Base-by-base conservation (phyloP, 108 stramenopile species). In the Nitzschia putrida region DNA sequence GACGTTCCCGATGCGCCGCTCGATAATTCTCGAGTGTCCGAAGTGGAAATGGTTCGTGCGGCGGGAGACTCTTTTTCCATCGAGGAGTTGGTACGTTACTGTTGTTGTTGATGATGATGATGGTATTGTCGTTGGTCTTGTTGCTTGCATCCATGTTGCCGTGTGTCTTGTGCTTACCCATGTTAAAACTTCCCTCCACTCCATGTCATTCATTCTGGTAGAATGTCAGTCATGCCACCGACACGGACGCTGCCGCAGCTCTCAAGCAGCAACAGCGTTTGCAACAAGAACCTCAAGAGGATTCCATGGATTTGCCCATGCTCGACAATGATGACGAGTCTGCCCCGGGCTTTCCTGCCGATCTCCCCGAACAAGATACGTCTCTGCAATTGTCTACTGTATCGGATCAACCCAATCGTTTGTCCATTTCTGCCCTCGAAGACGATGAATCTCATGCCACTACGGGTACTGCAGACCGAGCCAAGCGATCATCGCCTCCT, bases 21-120 rank as follows among this genome's bases (percentile, higher is more conserved):
- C 4, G 57, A 69, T 55, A 7, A 12, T 14, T 42, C 49, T 21
- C 66, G 26, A 13, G 77, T 83, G 18, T 88, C 86, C 13, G 85
- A 92, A 51, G 82, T 91, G 42, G 94, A 95, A 76, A 52, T 95
- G 41, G 86, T 87, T 53, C 88, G 94, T 56, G 88, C 76, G n/a
- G 85, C 80, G 21, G 73, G 81, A 67, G 77, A 81, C 41, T 78
- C 77, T 29, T 52, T 76, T 52, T 61, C 65, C 66, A 78, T 72
- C 47, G 77, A 60, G n/a, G 64, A 74, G 56, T 67, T 76, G 84
- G 87, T 88, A 50, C 38, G 84, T 76, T 37, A 24, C 2, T 34
- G 4, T 34, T 1, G 79, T 53, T 77, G 75, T 77, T 68, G 88
- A 74, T 49, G 82, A 82, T 50, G 81, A 74, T 42, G 73, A 67